phyloP scores from a whole-genome alignment of 192 early-diverging fungal species.

The Coemansia sp. region DNA sequence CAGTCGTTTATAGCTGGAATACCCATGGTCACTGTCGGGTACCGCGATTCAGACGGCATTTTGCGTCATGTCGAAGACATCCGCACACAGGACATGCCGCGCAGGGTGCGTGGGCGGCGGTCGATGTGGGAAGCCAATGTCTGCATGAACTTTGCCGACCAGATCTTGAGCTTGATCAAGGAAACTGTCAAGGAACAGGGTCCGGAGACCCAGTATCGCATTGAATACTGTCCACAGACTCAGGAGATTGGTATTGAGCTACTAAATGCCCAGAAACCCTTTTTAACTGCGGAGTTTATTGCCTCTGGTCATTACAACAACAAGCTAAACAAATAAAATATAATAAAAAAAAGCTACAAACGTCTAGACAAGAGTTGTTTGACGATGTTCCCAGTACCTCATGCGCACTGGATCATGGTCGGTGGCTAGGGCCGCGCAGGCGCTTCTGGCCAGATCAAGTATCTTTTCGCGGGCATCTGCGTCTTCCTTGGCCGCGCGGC shows the following conservation, averaged over 20 bases:
- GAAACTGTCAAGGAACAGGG: constrained; percentile 18
- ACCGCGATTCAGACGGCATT: constrained; percentile 72
- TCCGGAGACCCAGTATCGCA: constrained; percentile 41
- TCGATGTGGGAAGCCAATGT: constrained; percentile 78
- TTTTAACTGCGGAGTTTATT: constrained; percentile 35
- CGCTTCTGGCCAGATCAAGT: constrained; percentile 17
- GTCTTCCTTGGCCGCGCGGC: constrained; percentile 16
- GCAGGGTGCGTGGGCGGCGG: constrained; percentile 66
- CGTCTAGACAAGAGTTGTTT: constrained; percentile 5
- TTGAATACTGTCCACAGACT: constrained; percentile 23
- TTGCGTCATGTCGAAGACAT: constrained; percentile 58
- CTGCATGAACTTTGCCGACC: constrained; percentile 82
- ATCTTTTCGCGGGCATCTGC: constrained; percentile 7
- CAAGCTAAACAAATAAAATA: background rate
- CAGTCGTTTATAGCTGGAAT: constrained; percentile 92
- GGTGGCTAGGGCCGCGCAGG: constrained; percentile 27
- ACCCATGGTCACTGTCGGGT: constrained; percentile 80
- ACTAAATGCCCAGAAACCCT: constrained; percentile 18
- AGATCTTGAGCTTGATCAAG: constrained; percentile 55
- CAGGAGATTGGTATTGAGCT: constrained; percentile 15
- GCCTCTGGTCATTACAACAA: background rate
- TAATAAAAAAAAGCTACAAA: background rate
- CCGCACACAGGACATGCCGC: constrained; percentile 79
- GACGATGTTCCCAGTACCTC: constrained; percentile 51
- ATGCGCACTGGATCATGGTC: constrained; percentile 37